Evolutionary conservation across 1,284 basidiomycete genomes (phyloP), one percentile per base, ranked within the genome.

Genomic region (Trametes pubescens): DNA sequence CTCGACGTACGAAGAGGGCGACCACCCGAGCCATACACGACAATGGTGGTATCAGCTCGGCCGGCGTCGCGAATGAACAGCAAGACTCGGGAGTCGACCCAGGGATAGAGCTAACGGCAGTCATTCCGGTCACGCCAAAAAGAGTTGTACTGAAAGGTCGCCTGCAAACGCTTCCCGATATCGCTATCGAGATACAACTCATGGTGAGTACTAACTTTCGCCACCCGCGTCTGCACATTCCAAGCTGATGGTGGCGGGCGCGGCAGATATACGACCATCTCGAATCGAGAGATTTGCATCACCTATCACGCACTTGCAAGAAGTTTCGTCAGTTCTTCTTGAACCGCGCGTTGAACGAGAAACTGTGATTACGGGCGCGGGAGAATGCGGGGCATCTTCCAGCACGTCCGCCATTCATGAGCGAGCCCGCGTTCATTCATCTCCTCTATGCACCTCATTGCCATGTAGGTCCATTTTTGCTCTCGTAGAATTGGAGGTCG

Each of bases 221-320:
- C 40, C 14, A 43, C n/a, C 49, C n/a, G n/a, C n/a, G n/a, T n/a
- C n/a, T n/a, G n/a, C n/a, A n/a, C n/a, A n/a, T n/a, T n/a, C n/a
- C n/a, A n/a, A n/a, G n/a, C n/a, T n/a, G n/a, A n/a, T n/a, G n/a
- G n/a, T n/a, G n/a, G n/a, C n/a, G n/a, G n/a, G n/a, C n/a, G n/a
- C n/a, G n/a, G 34, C n/a, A 85, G 83, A 81, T 84, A 65, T 80
- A 83, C 58, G 75, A 77, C 11, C 75, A 81, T 60, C 73, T 85
- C 34, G 72, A 72, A 52, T 82, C 84, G 0, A 66, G 76, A 37
- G 84, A 86, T 65, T 35, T 66, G 2, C 37, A 57, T 44, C 51
- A 57, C 22, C 49, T 66, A 0, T 55, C 61, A 1, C 61, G 51
- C 5, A 62, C 61, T 9, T 66, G 57, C 54, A 66, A 62, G 51